Base-by-base conservation (phyloP, 148 eudicot species). In the Hydrangea macrophylla region DNA sequence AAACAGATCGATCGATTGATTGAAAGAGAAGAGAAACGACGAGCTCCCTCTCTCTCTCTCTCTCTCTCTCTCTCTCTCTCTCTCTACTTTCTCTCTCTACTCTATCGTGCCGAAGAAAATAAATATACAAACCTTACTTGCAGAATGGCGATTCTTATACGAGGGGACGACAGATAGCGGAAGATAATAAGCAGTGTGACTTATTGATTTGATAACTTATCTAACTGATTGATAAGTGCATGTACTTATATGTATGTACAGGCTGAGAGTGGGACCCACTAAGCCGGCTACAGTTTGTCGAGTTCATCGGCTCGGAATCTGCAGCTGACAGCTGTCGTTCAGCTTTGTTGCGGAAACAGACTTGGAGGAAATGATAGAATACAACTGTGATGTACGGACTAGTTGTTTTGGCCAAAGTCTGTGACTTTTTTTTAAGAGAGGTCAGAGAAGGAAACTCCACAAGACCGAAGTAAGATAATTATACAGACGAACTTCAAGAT, bases 261-360 rank as follows among this genome's bases (percentile, higher is more conserved):
- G 36, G 17, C 13, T 44, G 0, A 1, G 1, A 67, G 15, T 18
- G 81, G 86, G 70, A 36, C 82, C 59, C 79, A 26, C 75, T 31
- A 28, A 53, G 68, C 25, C 67, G 77, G 78, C 79, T 65, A 67
- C 27, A 57, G 6, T 61, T 58, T 63, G 48, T 32, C 65, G 65
- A 76, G 69, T 76, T 70, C 58, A 76, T 68, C 88, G 88, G 88
- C 69, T 72, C 77, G 84, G 82, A 66, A 77, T 80, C 84, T 80
- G 40, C 70, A 62, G 74, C 62, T 69, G 73, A 60, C 71, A 75
- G 60, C 72, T 65, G 69, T 62, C 51, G 57, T 44, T 55, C 64
- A 24, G 69, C 61, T 44, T 5, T 12, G 60, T 48, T 20, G 26
- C 50, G 42, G 12, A 26, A 33, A 50, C 58, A 7, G 45, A 48